A percentile compares a stretch with the other conserved stretches of the same genome.
Evolutionary conservation across 2,329 filamentous ascomycete species (phyloP).

Genomic region (Fusarium sp.): DNA sequence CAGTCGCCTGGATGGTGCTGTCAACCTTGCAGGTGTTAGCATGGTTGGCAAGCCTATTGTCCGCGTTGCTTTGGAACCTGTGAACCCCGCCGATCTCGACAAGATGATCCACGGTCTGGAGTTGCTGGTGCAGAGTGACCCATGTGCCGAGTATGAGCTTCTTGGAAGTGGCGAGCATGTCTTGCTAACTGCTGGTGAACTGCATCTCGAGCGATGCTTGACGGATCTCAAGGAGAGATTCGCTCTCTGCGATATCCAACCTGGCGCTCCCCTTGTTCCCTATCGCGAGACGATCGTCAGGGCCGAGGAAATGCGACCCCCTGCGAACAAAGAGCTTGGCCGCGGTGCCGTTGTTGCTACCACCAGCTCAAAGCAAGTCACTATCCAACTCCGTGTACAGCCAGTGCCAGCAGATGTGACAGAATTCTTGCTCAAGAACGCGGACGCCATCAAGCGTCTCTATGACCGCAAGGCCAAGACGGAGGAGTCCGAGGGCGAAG

Average conservation of each 20-base stretch:
- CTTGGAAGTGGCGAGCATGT: conserved; percentile 95
- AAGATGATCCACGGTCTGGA: conserved; percentile 93
- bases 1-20: conserved; percentile 84
- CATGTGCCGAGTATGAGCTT: conserved; percentile 95
- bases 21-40: conserved; percentile 88
- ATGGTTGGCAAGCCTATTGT: conserved; percentile 91
- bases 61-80: conserved; percentile 92
- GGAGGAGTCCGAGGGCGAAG: conserved; percentile 51
- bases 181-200: conserved; percentile 89
- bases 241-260: conserved; percentile 93
- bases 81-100: conserved; percentile 87
- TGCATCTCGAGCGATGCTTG: conserved; percentile 93
- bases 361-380: conserved; percentile 88
- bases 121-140: conserved; percentile 92
- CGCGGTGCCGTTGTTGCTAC: conserved; percentile 80
- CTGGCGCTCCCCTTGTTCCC: conserved; percentile 92
- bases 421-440: conserved; percentile 85
- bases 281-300: conserved; percentile 93
- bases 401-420: conserved; percentile 84
- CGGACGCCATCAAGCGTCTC: conserved; percentile 79
- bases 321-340: conserved; percentile 85
- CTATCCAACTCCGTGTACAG: conserved; percentile 78
- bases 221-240: conserved; percentile 94
- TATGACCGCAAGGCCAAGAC: conserved; percentile 71
- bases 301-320: conserved; percentile 90